Evolutionary conservation across 1,139 yeast genomes (phyloP), one percentile per base, ranked within the genome.

Genomic region (Neolecta irregularis): DNA sequence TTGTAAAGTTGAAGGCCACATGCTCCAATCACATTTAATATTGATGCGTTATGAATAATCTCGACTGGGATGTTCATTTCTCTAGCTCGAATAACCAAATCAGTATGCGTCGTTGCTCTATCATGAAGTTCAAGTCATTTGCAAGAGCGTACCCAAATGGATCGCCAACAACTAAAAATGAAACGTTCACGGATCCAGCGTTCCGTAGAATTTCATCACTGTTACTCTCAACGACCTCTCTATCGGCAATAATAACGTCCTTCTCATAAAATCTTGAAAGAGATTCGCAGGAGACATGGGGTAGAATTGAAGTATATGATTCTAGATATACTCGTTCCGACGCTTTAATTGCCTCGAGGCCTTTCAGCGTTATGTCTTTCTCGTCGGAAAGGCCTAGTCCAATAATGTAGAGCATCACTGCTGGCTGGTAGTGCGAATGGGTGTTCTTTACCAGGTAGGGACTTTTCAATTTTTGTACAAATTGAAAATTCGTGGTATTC

Each of bases 11-110:
- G 98, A 45, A 88, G 65, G 17, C 98, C 98, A 61, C 95, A 83
- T 1, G 95, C 93, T 9, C 98, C 98, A 17, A 88, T 93, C 0
- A 98, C 98, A 54, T 88, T 88, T 95, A 88, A 83, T 16, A 88
- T 92, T 17, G 93, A 79, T 2, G 98, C 98, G 56, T 88, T 88
- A 59, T 88, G 98, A 41, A 88, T 71, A 34, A 79, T 69, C 51
- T 79, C 91, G 31, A 79, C 81, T 39, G 67, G 62, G 51, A 88
- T 80, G 2, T 71, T 72, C 44, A 74, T 64, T 55, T 79, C 93
- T 47, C 93, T 69, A 24, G 96, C 96, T 48, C 98, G 65, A 41
- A 88, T 68, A 26, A 83, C 81, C 45, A 88, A 65, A 58, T 88
- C 98, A 0, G 95, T 81, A 56, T 88, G 98, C 0, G 98, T 88